These are phyloP conservation scores for Malus sieversii DNA, from an alignment of 306 rosid genomes.

Conservation along the genomic window DNA sequence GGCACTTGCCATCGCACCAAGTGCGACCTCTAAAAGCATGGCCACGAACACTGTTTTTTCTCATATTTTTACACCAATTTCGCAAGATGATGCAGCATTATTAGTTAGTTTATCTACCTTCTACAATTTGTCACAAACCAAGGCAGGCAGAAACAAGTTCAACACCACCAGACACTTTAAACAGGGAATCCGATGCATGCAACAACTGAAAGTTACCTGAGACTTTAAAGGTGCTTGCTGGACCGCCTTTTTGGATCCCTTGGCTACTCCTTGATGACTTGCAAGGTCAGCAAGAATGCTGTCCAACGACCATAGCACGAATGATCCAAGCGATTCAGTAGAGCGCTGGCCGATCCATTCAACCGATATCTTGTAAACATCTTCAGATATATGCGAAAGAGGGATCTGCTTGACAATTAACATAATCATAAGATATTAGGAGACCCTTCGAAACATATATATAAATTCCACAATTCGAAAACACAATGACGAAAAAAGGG, in stretches of 20 bases:
- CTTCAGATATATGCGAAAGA: slow-evolving; percentile 49
- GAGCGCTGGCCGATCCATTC: slow-evolving; percentile 60
- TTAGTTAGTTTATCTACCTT: background rate
- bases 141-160: background rate
- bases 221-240: slow-evolving; percentile 54
- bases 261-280: slow-evolving; percentile 43
- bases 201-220: slow-evolving; percentile 38
- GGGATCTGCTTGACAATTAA: slow-evolving; percentile 45
- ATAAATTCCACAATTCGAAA: background rate
- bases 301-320: slow-evolving; percentile 57
- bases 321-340: slow-evolving; percentile 52
- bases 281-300: slow-evolving; percentile 52
- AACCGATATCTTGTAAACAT: slow-evolving; percentile 45
- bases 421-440: background rate
- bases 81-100: background rate
- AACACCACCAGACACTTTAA: background rate
- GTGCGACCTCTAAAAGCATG: background rate
- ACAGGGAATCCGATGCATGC: background rate
- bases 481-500: background rate
- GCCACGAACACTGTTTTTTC: background rate
- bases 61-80: too few relatives aligned
- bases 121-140: background rate
- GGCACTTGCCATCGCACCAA: too few relatives aligned
- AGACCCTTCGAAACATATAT: background rate
- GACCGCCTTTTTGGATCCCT: slow-evolving; percentile 56